phyloP scores from a whole-genome alignment of 164 flowering plant species.

The Piper betle region DNA sequence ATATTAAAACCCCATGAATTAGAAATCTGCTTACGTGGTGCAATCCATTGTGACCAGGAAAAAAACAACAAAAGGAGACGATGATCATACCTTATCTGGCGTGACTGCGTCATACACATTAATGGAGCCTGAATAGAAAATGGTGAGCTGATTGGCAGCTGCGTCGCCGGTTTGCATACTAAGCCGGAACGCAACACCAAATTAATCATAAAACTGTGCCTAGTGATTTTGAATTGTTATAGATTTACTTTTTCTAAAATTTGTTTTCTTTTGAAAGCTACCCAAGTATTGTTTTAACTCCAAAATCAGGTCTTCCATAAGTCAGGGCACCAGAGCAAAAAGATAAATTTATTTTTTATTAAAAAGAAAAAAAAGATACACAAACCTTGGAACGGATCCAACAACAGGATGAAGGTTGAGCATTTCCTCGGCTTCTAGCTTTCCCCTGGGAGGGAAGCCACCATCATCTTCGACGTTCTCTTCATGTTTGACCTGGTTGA shows the following conservation, averaged over 20 bases:
- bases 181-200: background rate
- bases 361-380: background rate
- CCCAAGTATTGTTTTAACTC: background rate
- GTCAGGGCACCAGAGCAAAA: background rate
- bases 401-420: background rate
- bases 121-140: conserved; percentile 36
- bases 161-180: background rate
- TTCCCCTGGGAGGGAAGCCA: background rate
- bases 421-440: background rate
- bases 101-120: conserved; percentile 32
- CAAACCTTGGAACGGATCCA: background rate
- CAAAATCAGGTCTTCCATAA: background rate
- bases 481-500: background rate
- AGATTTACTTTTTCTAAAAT: background rate
- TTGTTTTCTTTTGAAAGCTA: background rate
- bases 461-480: background rate
- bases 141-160: conserved; percentile 27
- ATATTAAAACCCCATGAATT: background rate
- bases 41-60: background rate
- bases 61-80: background rate
- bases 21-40: background rate
- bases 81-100: conserved; percentile 25
- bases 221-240: too few relatives aligned
- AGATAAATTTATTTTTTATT: background rate
- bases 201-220: background rate